A percentile compares a stretch with the other conserved stretches of the same genome.
Conservation (phyloP, 1,284 basidiomycete genomes). For the Heterobasidion irregulare region DNA sequence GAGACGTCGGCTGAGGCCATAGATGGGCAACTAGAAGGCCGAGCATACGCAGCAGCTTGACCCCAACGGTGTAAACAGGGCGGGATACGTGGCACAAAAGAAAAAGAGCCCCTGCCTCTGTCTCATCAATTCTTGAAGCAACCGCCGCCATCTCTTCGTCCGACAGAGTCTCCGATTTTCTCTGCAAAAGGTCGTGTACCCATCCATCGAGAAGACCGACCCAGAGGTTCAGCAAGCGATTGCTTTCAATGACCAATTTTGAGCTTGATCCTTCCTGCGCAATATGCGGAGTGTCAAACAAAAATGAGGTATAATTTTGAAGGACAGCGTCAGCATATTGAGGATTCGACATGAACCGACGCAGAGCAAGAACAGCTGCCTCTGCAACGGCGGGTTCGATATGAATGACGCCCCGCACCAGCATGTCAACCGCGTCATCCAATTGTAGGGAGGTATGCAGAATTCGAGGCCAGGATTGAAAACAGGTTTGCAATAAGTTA, state of each 20-base stretch:
- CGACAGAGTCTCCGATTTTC: constrained; percentile 29
- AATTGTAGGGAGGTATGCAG: constrained; percentile 51
- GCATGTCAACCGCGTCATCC: constrained; percentile 68
- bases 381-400: constrained; percentile 73
- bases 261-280: constrained; percentile 60
- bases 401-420: constrained; percentile 78
- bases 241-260: constrained; percentile 56
- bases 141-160: constrained; percentile 31
- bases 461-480: constrained; percentile 83
- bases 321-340: constrained; percentile 56
- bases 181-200: constrained; percentile 38
- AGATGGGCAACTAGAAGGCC: constrained; percentile 36
- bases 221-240: constrained; percentile 69
- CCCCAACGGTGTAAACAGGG: constrained; percentile 44
- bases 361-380: constrained; percentile 62
- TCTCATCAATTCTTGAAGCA: constrained; percentile 40
- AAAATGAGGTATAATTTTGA: constrained; percentile 62
- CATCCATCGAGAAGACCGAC: constrained; percentile 66
- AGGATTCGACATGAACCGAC: constrained; percentile 65
- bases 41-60: constrained; percentile 52
- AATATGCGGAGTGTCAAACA: constrained; percentile 70
- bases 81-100: constrained; percentile 61
- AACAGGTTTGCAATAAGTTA: constrained; percentile 69
- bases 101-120: constrained; percentile 74
- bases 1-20: constrained; percentile 20